Conservation (phyloP, 768 basidiomycete species). For the Kwoniella heveanensis region DNA sequence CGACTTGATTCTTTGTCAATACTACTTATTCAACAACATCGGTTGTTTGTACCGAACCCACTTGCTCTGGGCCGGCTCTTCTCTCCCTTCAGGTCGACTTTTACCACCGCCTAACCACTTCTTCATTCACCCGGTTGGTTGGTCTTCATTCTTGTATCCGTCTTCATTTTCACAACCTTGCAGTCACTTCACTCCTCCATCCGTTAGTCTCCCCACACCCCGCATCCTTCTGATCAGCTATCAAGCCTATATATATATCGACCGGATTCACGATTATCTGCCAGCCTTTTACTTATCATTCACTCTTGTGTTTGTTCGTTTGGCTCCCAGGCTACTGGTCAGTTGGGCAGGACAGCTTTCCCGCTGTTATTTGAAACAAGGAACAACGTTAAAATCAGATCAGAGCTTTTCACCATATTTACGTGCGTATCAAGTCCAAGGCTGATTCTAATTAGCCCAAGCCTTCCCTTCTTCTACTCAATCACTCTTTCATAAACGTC, state of each 20-base stretch:
- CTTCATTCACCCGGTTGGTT: background rate
- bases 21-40: background rate
- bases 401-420: conserved; percentile 18
- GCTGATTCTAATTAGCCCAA: no score
- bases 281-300: no score
- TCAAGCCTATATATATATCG: no score
- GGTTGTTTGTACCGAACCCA: background rate
- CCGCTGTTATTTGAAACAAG: background rate
- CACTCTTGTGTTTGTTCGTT: conserved; percentile 2
- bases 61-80: background rate
- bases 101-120: background rate
- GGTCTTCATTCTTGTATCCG: background rate
- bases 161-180: no score
- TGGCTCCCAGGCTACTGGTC: no score
- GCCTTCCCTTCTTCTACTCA: no score
- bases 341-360: no score
- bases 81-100: background rate
- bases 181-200: no score
- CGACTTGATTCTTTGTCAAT: no score
- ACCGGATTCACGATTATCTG: no score
- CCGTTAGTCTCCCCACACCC: no score
- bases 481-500: conserved; percentile 8
- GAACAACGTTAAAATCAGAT: conserved; percentile 4
- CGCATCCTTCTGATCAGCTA: conserved; percentile 1
- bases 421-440: conserved; percentile 26